Evolutionary conservation across 129 eudicot species (phyloP).

Genomic region (Artemisia argyi): DNA sequence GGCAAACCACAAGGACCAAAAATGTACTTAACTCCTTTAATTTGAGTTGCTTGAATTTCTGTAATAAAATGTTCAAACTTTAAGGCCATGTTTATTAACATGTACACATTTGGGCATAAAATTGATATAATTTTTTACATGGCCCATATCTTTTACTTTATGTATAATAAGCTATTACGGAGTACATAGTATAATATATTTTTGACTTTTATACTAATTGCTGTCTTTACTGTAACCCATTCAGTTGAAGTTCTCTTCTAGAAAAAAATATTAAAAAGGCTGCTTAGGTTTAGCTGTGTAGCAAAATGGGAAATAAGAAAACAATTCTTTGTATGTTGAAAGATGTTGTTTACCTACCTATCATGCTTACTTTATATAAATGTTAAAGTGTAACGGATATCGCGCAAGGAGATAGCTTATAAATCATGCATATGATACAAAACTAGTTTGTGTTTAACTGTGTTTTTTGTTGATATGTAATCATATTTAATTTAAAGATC

Average conservation of each 20-base stretch:
- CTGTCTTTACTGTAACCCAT: conserved; percentile 5
- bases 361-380: neutral
- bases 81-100: conserved; percentile 1
- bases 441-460: no score
- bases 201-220: neutral
- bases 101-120: neutral
- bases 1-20: no score
- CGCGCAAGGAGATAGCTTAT: neutral
- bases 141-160: neutral
- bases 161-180: neutral
- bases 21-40: neutral
- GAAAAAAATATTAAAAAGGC: conserved; percentile 6
- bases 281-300: neutral
- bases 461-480: no score
- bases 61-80: conserved; percentile 9
- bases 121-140: neutral
- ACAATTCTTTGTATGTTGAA: neutral
- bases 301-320: neutral
- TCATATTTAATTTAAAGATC: no score
- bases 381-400: neutral
- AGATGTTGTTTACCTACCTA: conserved; percentile 8
- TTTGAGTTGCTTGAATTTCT: neutral
- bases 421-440: no score
- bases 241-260: neutral
- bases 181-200: neutral